phyloP scores from a whole-genome alignment of 2,329 filamentous ascomycete genomes.

The Talaromyces sp. region DNA sequence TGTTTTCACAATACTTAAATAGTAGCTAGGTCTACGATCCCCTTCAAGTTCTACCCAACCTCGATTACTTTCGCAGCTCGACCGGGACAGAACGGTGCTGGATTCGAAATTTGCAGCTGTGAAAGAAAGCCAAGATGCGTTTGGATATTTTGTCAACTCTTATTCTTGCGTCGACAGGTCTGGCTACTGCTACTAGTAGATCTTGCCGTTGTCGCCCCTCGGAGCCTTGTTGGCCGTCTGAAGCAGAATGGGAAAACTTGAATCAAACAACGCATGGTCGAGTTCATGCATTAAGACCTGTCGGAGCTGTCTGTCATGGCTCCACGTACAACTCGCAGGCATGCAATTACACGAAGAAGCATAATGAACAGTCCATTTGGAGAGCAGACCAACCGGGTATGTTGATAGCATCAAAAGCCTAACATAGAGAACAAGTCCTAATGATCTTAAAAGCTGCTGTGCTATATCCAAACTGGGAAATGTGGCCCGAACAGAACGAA shows the following conservation, averaged over 20 bases:
- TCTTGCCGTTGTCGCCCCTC: not conserved
- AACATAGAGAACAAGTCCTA: not conserved
- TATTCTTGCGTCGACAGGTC: not conserved
- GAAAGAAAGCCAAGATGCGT: not conserved
- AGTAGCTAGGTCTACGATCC: too few relatives aligned
- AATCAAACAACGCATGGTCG: not conserved
- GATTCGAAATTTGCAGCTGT: not conserved
- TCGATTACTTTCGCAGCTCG: too few relatives aligned
- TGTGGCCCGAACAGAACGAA: conserved; percentile 7
- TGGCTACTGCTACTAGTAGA: not conserved
- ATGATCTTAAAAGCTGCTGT: conserved; percentile 5
- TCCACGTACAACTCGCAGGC: not conserved
- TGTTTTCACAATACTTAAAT: too few relatives aligned
- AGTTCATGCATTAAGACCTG: not conserved
- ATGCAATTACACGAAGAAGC: not conserved
- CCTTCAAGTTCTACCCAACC: too few relatives aligned
- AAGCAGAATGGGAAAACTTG: not conserved
- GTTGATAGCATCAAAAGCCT: not conserved
- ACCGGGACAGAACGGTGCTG: too few relatives aligned
- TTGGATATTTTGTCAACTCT: not conserved
- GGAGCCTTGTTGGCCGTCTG: conserved; percentile 1
- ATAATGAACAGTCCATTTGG: not conserved
- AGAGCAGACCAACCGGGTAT: not conserved
- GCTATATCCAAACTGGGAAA: conserved; percentile 14
- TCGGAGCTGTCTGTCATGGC: not conserved